Percentiles rank a stretch among this genome's conserved stretches.
Evolutionary conservation across 345 rosid species (phyloP).

Genomic region (Firmiana major): DNA sequence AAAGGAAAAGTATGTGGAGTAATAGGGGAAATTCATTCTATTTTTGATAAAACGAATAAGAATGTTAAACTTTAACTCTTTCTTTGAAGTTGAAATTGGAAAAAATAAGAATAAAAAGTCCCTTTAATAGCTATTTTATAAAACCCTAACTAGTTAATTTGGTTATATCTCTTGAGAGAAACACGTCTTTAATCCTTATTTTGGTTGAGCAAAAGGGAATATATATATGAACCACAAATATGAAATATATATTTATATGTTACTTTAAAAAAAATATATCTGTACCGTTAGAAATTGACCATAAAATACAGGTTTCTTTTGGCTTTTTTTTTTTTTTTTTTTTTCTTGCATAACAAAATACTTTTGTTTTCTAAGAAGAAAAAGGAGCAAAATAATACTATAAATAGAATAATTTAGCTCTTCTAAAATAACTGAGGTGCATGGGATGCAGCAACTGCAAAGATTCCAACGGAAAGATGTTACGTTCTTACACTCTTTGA

Average conservation of each 20-base stretch:
- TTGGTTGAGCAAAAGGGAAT: background rate
- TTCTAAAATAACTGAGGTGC: too few relatives aligned
- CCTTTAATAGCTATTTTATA: background rate
- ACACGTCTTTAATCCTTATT: background rate
- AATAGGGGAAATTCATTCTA: background rate
- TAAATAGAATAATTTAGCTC: background rate
- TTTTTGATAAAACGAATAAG: conserved; percentile 10
- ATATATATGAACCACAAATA: background rate
- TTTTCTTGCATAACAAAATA: background rate
- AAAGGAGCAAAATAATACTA: background rate
- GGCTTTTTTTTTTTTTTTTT: background rate
- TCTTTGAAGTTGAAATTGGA: background rate
- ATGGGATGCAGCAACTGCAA: background rate
- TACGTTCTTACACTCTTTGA: background rate
- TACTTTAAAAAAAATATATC: background rate
- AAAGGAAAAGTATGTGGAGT: background rate
- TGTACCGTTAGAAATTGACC: background rate
- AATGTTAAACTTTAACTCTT: background rate
- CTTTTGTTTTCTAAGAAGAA: background rate
- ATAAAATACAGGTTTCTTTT: background rate
- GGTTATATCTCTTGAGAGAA: background rate
- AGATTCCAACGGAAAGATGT: conserved; percentile 14
- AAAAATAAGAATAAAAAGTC: background rate
- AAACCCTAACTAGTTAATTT: background rate
- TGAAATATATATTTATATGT: background rate